Evolutionary conservation across 345 rosid genomes (phyloP).

Genomic region (Populus simonii): DNA sequence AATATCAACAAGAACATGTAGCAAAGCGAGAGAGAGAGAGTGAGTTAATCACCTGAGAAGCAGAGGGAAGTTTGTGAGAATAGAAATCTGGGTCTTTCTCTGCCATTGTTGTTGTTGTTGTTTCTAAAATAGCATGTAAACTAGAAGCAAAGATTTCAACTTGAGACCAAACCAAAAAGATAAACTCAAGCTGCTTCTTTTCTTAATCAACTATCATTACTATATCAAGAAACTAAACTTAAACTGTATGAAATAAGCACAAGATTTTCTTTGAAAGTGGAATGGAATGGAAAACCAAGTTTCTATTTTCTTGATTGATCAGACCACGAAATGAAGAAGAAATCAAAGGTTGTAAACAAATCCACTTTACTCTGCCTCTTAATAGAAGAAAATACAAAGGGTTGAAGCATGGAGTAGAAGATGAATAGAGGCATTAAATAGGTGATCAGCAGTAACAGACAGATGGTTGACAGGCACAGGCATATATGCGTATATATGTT

Average conservation of each 20-base stretch:
- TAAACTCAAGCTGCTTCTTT: neutral
- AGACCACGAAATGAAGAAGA: neutral
- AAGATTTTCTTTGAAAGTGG: neutral
- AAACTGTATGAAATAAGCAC: neutral
- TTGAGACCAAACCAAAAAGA: neutral
- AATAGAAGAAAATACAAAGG: neutral
- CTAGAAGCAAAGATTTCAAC: neutral
- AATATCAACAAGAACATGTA: neutral
- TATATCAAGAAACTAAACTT: neutral
- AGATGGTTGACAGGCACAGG: neutral
- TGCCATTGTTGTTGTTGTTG: constrained; percentile 33
- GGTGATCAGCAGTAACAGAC: neutral
- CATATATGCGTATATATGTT: neutral
- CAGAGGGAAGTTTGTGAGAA: constrained; percentile 47
- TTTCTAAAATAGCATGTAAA: neutral
- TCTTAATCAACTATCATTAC: neutral
- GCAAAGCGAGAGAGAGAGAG: neutral
- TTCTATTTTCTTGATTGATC: neutral
- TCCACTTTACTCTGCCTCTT: neutral
- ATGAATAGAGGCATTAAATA: constrained; percentile 5
- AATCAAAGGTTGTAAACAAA: neutral
- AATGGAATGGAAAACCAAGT: neutral
- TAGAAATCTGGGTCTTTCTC: constrained; percentile 46
- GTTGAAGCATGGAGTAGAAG: neutral
- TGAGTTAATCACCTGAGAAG: constrained; percentile 41